phyloP scores from a whole-genome alignment of 192 early-diverging fungal genomes.

The Allomyces macrogynus region DNA sequence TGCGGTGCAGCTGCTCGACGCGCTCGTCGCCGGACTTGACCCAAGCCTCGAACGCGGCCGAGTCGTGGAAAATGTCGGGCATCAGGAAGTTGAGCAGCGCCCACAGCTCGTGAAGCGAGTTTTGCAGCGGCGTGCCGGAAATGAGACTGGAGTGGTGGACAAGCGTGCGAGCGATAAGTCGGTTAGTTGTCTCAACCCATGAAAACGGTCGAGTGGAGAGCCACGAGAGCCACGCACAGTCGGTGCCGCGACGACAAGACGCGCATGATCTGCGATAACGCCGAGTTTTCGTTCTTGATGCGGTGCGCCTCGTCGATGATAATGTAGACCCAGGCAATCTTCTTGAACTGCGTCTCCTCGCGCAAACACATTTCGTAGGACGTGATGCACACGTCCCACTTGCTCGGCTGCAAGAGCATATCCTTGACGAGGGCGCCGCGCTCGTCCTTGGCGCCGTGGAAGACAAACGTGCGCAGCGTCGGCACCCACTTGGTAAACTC shows the following conservation, averaged over 20 bases:
- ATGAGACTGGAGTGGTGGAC: constrained; percentile 25
- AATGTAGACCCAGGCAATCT: constrained; percentile 54
- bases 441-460: constrained; percentile 73
- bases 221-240: constrained; percentile 21
- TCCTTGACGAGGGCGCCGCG: constrained; percentile 40
- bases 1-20: constrained; percentile 50
- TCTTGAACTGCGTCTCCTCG: constrained; percentile 66
- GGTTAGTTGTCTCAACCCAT: too few species aligned
- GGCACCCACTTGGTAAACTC: constrained; percentile 89
- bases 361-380: constrained; percentile 91
- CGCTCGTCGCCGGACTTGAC: constrained; percentile 54
- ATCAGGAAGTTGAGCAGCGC: constrained; percentile 90
- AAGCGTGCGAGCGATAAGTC: too few species aligned
- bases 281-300: constrained; percentile 85
- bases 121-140: constrained; percentile 91
- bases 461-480: constrained; percentile 61
- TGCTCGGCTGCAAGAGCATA: constrained; percentile 21
- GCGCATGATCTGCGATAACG: constrained; percentile 83
- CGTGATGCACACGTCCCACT: constrained; percentile 87
- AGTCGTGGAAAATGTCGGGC: constrained; percentile 86
- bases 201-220: neutral
- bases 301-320: constrained; percentile 66
- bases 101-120: constrained; percentile 98
- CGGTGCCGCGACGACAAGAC: constrained; percentile 69
- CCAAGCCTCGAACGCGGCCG: constrained; percentile 90